A percentile compares a stretch with the other conserved stretches of the same genome.
phyloP scores from a whole-genome alignment of 139 green algal species.

The Micractinium sp. region DNA sequence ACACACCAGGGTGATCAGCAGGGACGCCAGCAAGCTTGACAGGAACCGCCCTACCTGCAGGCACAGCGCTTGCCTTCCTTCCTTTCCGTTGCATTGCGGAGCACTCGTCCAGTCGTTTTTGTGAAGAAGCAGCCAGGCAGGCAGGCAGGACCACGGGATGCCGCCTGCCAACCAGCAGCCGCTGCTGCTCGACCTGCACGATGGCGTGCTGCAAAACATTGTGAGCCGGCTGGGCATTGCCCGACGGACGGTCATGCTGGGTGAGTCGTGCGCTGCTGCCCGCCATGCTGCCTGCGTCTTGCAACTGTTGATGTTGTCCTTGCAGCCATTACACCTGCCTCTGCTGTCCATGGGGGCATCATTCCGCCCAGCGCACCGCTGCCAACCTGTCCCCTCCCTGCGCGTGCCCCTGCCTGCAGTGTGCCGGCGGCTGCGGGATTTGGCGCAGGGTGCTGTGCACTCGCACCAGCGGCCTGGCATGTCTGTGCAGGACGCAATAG shows the following conservation, averaged over 20 bases:
- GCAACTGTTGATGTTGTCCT: neutral
- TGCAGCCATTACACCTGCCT: neutral
- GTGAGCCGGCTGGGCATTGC: neutral
- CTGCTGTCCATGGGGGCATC: neutral
- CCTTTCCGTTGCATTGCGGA: too few species aligned
- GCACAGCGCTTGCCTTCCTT: too few species aligned
- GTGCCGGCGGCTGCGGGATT: neutral
- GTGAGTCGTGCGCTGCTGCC: neutral
- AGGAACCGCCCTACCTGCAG: too few species aligned
- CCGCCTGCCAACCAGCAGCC: neutral
- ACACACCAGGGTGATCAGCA: too few species aligned
- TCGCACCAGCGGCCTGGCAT: neutral
- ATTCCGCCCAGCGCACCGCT: neutral
- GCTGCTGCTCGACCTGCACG: conserved; percentile 6
- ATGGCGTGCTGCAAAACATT: neutral
- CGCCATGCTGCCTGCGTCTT: neutral
- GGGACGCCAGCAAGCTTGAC: neutral
- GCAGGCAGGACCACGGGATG: neutral
- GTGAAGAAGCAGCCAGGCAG: neutral
- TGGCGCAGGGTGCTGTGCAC: neutral
- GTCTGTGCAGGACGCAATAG: neutral
- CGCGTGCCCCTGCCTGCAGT: neutral
- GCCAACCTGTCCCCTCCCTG: neutral
- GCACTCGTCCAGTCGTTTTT: too few species aligned
- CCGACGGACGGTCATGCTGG: neutral